Conservation (phyloP, 1,284 basidiomycete species). For the Schizophyllum commune region DNA sequence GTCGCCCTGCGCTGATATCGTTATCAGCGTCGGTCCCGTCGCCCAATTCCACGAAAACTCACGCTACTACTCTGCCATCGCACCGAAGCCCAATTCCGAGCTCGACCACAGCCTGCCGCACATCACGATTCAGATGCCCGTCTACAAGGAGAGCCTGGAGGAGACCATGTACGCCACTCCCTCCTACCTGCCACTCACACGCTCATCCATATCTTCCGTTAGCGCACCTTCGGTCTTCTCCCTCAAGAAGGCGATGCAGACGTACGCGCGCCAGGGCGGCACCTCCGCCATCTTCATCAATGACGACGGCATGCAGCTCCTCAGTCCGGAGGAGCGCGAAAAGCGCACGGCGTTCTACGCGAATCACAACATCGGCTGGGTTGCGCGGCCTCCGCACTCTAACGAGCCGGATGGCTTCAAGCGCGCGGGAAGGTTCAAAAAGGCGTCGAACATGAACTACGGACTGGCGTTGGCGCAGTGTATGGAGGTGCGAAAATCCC, state of each 20-base stretch:
- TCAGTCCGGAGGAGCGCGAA: constrained; percentile 54
- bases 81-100: constrained; percentile 50
- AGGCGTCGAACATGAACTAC: constrained; percentile 88
- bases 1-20: too few species aligned
- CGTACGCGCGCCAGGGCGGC: constrained; percentile 77
- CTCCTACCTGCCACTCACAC: constrained; percentile 2
- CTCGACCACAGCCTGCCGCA: constrained; percentile 58
- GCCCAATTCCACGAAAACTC: constrained; percentile 72
- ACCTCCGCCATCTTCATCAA: constrained; percentile 71
- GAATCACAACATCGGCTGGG: constrained; percentile 77
- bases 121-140: constrained; percentile 72
- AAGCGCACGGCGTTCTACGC: constrained; percentile 70
- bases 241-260: constrained; percentile 81
- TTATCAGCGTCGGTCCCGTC: constrained; percentile 54
- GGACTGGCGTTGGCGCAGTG: constrained; percentile 36
- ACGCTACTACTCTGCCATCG: constrained; percentile 59
- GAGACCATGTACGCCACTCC: constrained; percentile 52
- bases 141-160: constrained; percentile 71
- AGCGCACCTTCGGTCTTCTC: constrained; percentile 73
- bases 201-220: constrained; percentile 8
- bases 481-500: constrained; percentile 12
- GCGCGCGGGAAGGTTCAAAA: constrained; percentile 87
- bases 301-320: constrained; percentile 66
- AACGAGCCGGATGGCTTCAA: constrained; percentile 54
- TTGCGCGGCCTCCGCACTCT: constrained; percentile 68